Base-by-base conservation (phyloP, 768 basidiomycete species). In the Artomyces pyxidatus region DNA sequence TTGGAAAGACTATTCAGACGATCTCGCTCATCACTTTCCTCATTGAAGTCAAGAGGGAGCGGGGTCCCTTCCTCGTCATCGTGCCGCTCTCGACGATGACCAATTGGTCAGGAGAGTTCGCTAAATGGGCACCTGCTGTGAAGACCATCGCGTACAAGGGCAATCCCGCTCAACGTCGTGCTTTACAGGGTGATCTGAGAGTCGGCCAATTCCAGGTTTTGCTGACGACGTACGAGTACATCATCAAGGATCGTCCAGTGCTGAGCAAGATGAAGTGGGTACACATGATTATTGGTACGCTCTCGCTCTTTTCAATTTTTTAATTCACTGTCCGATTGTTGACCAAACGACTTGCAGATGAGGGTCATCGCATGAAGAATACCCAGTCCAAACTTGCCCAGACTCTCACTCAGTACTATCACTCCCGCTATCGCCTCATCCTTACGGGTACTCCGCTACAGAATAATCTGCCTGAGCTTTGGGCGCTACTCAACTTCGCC, bases 301-400 rank as follows among this genome's bases (percentile, higher is more conserved):
- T 28, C 37, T n/a, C n/a, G n/a, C n/a, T n/a, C 53, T 27, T 26
- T 12, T 32, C 14, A 26, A 19, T 23, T 27, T 40, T 42, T 39
- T 30, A 8, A 8, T 9, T 29, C 28, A 5, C 12, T 10, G 30
- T 28, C 47, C 19, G 25, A 12, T 44, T 11, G 23, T 46, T 52
- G 42, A 51, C 49, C 27, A n/a, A n/a, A n/a, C 53, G 37, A 40
- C 39, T 26, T 14, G 21, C 43, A 89, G 85, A 97, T 62, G 93
- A 97, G 75, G 93, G 93, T 58, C 93, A 96, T 67, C 88, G 93
- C 62, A 92, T 96, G 91, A 97, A 97, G 72, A 96, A 97, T 63
- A 93, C 82, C 12, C 91, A 68, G 76, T 90, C 71, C 59, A 95
- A 95, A 70, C 78, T 96, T 30, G 77, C 81, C 3, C 86, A 90